Evolutionary conservation across 2,329 filamentous ascomycete species (phyloP), one percentile per base, ranked within the genome.

Genomic region (Colletotrichum sp.): DNA sequence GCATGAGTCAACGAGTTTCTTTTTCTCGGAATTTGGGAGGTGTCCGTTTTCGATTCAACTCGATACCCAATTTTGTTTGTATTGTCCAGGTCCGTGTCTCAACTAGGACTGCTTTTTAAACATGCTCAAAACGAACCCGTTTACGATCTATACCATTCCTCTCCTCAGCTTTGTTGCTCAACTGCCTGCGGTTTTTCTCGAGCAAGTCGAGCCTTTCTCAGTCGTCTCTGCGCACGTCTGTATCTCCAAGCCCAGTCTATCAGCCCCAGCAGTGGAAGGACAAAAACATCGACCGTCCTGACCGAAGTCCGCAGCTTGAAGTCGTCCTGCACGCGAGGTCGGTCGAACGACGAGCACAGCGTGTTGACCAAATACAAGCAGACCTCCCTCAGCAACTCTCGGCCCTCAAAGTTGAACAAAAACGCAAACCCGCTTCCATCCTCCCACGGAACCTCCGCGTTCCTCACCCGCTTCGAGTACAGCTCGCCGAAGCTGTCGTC

Each of bases 181-280:
- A 16, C n/a, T 43, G 24, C 12, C 30, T 43, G n/a, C 61, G 28
- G 8, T 24, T 36, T 52, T 5, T 13, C 43, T 9, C 34, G 43
- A 16, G 16, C 32, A 67, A 52, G 21, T 12, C 57, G 59, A 43
- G 26, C 30, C 28, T 57, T 39, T 16, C 34, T 68, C 32, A 30
- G 21, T 6, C 57, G 34, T 24, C 24, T 73, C 57, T 15, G 64
- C 55, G 74, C 64, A 10, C 36, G 70, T 18, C 70, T 69, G 18
- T 74, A 76, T 43, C 74, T 71, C 74, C 74, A 76, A 28, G 65
- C 74, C 74, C 74, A 76, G 12, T 76, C 74, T 12, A 74, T 9
- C 34, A 68, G 30, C 34, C 70, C 74, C 5, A 76, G 32, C 7
- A 76, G 39, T 28, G 74, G 74, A 48, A 76, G 18, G 16, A 73